Conservation (phyloP, 2,329 filamentous ascomycete genomes). For the Tolypocladium inflatum region DNA sequence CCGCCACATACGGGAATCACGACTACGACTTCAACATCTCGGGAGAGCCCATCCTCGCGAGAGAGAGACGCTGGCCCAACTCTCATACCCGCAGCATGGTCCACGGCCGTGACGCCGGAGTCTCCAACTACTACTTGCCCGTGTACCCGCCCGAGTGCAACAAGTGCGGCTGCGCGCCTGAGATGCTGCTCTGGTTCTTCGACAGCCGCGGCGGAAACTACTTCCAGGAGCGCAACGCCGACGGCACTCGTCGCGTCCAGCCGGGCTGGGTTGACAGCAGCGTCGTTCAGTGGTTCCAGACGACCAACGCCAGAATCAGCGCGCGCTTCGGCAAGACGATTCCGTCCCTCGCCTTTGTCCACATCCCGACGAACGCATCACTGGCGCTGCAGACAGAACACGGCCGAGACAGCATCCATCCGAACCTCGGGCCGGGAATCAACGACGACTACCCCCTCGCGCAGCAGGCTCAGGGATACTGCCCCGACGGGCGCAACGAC, state of each 20-base stretch:
- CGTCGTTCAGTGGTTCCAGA: constrained; percentile 35
- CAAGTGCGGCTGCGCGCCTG: constrained; percentile 21
- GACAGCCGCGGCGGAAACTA: constrained; percentile 51
- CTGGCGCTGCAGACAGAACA: constrained; percentile 24
- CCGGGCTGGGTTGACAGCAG: constrained; percentile 35
- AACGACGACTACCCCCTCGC: constrained; percentile 33
- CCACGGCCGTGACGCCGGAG: constrained; percentile 20
- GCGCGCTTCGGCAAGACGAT: constrained; percentile 22
- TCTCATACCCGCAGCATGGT: constrained; percentile 32
- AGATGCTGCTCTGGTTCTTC: constrained; percentile 61
- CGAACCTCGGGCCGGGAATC: constrained; percentile 31
- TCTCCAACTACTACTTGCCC: constrained; percentile 38
- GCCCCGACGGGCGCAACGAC: constrained; percentile 26
- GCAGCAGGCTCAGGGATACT: constrained; percentile 35
- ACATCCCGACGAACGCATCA: constrained; percentile 36
- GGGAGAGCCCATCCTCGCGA: constrained; percentile 29
- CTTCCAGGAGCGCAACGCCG: constrained; percentile 28
- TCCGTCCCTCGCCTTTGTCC: constrained; percentile 38
- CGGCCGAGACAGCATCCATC: constrained; percentile 18
- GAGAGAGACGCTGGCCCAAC: constrained; percentile 28
- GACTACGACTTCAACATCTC: constrained; percentile 52
- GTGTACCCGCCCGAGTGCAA: constrained; percentile 29
- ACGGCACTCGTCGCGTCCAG: constrained; percentile 20
- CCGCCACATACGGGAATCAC: constrained; percentile 64
- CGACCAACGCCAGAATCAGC: constrained; percentile 18